Base-by-base conservation (phyloP, 2,329 filamentous ascomycete species). In the Didymella glomerata region DNA sequence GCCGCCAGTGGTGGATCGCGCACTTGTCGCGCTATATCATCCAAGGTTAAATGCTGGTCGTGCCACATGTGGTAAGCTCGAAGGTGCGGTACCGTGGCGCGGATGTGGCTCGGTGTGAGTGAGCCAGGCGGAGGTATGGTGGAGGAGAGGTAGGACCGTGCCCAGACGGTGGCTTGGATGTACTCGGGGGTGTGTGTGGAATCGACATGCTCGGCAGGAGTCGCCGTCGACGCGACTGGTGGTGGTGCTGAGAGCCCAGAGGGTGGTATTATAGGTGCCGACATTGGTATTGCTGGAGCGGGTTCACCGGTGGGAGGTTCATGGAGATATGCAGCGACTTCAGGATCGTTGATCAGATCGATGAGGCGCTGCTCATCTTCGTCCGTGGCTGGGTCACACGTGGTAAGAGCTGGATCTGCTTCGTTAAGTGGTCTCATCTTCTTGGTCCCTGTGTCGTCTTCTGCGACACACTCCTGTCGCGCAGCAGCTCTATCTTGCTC, bases 21-120 rank as follows among this genome's bases (percentile, higher is more conserved):
- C 41, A 76, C 27, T n/a, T 69, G 59, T 4, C 40, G 22, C 7
- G 66, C 69, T 28, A 76, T 67, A 7, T 63, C 61, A 4, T 63
- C 60, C 9, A 76, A 14, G 1, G 66, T 32, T 7, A 76, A 54
- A 2, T 58, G 48, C 51, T 76, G 73, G 32, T 70, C 56, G 32
- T 72, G 59, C 75, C 75, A 77, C 34, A 77, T 54, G 40, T 75
- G 65, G 55, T 76, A 77, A 9, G 72, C 70, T 13, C 73, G 73
- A 14, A 77, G 68, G 49, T 69, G 71, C 2, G 70, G 57, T 2
- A 71, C 30, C 6, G 73, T 76, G 28, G 73, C 73, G 22, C 70
- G 72, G 36, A 74, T 71, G 18, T 68, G 65, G 10, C 71, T 61
- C 13, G 63, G 67, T 9, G 47, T 18, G 9, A 28, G 54, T 3